phyloP scores from a whole-genome alignment of 2,329 filamentous ascomycete species.

The Apiospora malaysiana region DNA sequence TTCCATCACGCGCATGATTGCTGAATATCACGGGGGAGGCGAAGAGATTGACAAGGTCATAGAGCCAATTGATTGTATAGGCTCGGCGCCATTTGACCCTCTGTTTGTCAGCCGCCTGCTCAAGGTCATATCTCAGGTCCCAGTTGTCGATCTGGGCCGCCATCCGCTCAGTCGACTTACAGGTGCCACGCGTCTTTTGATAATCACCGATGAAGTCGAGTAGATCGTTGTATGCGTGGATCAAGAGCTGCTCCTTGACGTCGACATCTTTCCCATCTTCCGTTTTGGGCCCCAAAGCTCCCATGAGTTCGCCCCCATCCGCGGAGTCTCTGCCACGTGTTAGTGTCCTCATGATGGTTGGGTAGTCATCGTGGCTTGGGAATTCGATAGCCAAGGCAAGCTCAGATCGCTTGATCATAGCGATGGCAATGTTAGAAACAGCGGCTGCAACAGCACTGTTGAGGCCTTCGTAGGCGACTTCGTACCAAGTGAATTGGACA shows the following conservation, averaged over 20 bases:
- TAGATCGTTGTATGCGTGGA: background rate
- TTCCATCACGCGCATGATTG: too few species aligned
- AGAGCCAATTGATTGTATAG: background rate
- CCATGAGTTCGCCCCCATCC: background rate
- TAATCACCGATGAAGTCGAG: background rate
- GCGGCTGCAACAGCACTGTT: background rate
- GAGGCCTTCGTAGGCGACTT: background rate
- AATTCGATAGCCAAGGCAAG: background rate
- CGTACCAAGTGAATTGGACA: background rate
- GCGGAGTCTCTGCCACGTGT: background rate
- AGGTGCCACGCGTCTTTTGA: background rate
- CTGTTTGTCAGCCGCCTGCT: background rate
- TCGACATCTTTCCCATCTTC: background rate
- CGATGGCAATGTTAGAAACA: background rate
- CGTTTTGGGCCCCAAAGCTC: background rate
- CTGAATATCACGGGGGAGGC: background rate
- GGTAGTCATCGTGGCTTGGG: background rate
- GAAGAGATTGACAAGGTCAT: background rate
- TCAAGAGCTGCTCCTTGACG: background rate
- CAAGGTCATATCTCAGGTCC: background rate
- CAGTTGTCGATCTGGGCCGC: background rate
- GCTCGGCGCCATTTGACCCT: background rate
- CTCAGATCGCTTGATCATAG: background rate
- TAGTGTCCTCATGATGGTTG: background rate
- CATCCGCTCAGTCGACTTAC: background rate